Conservation (phyloP, 192 early-diverging fungal genomes). For the Obelidium mucronatum region DNA sequence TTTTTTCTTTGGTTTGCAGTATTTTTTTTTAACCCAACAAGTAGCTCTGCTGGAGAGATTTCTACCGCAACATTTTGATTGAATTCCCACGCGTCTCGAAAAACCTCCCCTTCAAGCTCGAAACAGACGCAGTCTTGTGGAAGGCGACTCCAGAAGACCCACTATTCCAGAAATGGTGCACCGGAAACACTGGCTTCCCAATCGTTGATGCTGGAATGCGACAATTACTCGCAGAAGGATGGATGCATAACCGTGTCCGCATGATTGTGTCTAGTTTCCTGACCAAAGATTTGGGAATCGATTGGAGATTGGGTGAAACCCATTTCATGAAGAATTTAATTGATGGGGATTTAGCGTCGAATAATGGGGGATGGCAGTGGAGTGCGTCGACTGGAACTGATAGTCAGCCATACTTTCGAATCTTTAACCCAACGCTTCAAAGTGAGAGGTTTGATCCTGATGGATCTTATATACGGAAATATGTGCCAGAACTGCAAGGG, state of each 20-base stretch:
- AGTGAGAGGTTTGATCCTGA: slow-evolving; percentile 62
- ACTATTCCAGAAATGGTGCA: slow-evolving; percentile 62
- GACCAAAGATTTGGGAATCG: slow-evolving; percentile 58
- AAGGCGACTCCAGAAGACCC: slow-evolving; percentile 44
- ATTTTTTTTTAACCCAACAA: not conserved
- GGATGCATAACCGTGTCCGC: slow-evolving; percentile 70
- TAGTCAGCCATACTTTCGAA: slow-evolving; percentile 72
- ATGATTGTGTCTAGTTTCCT: slow-evolving; percentile 66
- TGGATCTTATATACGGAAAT: slow-evolving; percentile 65
- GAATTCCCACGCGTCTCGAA: slow-evolving; percentile 66
- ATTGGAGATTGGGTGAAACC: slow-evolving; percentile 76
- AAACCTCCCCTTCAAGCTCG: slow-evolving; percentile 61
- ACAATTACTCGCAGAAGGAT: slow-evolving; percentile 63
- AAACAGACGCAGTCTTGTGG: slow-evolving; percentile 63
- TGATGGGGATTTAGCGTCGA: slow-evolving; percentile 73
- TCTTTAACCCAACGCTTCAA: slow-evolving; percentile 68
- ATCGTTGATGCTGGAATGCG: slow-evolving; percentile 60
- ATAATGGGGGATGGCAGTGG: slow-evolving; percentile 80
- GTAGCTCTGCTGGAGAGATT: slow-evolving; percentile 70
- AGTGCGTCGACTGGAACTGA: slow-evolving; percentile 72
- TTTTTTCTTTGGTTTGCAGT: slow-evolving; percentile 29
- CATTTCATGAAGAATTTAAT: slow-evolving; percentile 70
- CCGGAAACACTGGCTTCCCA: slow-evolving; percentile 64
- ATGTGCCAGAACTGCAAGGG: slow-evolving; percentile 64
- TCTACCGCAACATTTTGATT: slow-evolving; percentile 66